These are phyloP conservation scores for Chloromonas sp. DNA, from an alignment of 163 green algal genomes.

Conservation along the genomic window DNA sequence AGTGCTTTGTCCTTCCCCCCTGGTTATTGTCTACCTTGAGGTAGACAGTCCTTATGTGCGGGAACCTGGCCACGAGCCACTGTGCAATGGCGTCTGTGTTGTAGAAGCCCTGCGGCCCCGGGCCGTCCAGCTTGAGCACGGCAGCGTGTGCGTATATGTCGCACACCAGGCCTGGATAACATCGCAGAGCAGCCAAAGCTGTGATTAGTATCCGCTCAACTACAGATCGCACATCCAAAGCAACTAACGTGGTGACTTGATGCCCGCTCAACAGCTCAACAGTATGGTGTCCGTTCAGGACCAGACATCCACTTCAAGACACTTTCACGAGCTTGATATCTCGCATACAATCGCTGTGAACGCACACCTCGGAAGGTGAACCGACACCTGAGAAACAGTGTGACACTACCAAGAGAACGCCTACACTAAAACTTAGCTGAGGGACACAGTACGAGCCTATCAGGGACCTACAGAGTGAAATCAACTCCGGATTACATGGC, in stretches of 20 bases:
- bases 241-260: background rate
- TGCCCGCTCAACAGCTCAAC: no score
- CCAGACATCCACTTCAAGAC: no score
- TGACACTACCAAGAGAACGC: no score
- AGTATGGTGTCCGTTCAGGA: no score
- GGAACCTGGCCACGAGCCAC: background rate
- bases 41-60: background rate
- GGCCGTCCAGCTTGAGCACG: constrained; percentile 39
- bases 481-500: no score
- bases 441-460: no score
- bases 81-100: constrained; percentile 10
- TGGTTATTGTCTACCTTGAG: background rate
- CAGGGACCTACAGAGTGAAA: no score
- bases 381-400: no score
- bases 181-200: background rate
- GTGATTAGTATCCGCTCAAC: background rate
- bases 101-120: constrained; percentile 31
- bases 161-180: constrained; percentile 26
- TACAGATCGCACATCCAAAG: background rate
- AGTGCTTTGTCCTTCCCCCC: background rate
- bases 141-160: constrained; percentile 34
- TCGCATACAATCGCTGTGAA: no score
- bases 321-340: no score
- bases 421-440: no score
- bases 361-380: no score